These are phyloP conservation scores for Aureobasidium uvarum DNA, from an alignment of 2,329 filamentous ascomycete genomes.

Conservation along the genomic window DNA sequence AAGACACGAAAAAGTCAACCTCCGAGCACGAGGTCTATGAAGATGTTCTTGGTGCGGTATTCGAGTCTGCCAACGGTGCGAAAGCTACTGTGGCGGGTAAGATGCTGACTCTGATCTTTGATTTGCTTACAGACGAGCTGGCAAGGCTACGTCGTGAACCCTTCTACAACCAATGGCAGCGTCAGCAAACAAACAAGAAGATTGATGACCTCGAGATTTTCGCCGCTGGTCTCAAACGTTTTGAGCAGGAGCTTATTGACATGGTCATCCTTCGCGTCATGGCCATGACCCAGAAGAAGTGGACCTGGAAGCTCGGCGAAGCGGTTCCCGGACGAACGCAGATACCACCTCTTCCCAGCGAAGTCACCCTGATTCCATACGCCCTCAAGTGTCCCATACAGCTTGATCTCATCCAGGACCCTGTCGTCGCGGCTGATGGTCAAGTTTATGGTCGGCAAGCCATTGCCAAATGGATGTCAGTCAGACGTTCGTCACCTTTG, in stretches of 20 bases:
- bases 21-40: constrained; percentile 33
- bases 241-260: constrained; percentile 33
- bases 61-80: constrained; percentile 22
- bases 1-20: constrained; percentile 35
- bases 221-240: constrained; percentile 30
- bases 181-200: not conserved
- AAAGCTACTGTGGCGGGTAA: constrained; percentile 29
- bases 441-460: constrained; percentile 40
- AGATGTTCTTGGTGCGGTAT: constrained; percentile 36
- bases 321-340: constrained; percentile 29
- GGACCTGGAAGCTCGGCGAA: constrained; percentile 35
- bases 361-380: constrained; percentile 31
- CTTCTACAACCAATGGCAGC: not conserved
- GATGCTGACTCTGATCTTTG: constrained; percentile 30
- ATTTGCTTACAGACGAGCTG: constrained; percentile 26
- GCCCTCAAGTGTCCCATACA: constrained; percentile 39
- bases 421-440: constrained; percentile 38
- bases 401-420: constrained; percentile 38
- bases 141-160: constrained; percentile 7
- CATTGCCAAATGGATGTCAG: constrained; percentile 40
- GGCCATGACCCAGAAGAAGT: constrained; percentile 28
- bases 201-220: constrained; percentile 20
- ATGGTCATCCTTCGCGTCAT: constrained; percentile 35
- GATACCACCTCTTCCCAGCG: constrained; percentile 29
- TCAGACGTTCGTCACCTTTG: constrained; percentile 37